Evolutionary conservation across 2,329 filamentous ascomycete genomes (phyloP), one percentile per base, ranked within the genome.

Genomic region (Pezicula rhizophila): DNA sequence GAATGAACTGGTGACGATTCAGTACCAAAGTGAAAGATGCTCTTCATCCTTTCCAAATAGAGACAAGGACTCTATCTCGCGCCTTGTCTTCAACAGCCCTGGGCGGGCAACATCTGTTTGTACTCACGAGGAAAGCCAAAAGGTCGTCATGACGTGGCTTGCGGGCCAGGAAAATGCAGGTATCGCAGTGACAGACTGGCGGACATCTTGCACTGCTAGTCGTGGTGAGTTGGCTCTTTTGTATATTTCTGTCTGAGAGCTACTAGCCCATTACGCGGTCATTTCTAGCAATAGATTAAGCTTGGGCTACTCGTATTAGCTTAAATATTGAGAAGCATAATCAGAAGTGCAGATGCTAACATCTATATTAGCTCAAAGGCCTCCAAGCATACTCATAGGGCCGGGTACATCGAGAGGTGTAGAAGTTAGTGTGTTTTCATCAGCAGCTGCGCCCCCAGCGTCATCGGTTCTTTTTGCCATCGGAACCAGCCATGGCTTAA

Each of bases 401-500:
- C 53, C 60, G n/a, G 54, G 53, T n/a, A 38, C 37, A n/a, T 40
- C 46, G 12, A 43, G 54, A 17, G 54, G 51, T 23, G 44, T 51
- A 25, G 49, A 56, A 28, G 53, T 60, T 20, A 48, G 49, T 23
- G 68, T 73, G 17, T 66, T 73, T 51, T 64, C 64, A n/a, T 68
- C 69, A 17, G 55, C 69, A 1, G 61, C 72, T 0, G 73, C 73
- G 0, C 72, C 73, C 0, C 45, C 64, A 0, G 61, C 62, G 2
- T 70, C 71, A 5, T 52, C 65, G 28, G 48, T 73, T 1, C 55
- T 72, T 35, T 78, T 74, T 58, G 64, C 74, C 5, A 60, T 77
- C 39, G 77, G 75, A 39, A 74, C 76, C 1, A 73, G 65, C 54
- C 59, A 61, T 2, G 78, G 76, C n/a, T 64, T 80, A 5, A 47